phyloP scores from a whole-genome alignment of 139 green algal species.

The Auxenochlorella pyrenoidosa region DNA sequence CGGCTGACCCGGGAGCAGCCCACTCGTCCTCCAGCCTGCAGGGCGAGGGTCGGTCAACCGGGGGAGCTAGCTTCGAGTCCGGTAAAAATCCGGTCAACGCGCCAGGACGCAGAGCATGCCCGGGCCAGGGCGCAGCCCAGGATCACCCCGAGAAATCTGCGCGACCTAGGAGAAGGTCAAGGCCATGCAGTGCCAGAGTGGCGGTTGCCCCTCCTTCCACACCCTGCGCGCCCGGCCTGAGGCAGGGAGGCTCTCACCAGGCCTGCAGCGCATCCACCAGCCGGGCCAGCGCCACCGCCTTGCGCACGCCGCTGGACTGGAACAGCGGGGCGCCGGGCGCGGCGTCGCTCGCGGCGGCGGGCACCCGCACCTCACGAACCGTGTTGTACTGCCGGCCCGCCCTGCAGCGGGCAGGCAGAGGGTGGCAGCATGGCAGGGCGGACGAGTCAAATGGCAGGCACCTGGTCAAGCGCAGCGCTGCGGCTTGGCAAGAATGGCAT shows the following conservation, averaged over 20 bases:
- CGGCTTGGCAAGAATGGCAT: too few species aligned
- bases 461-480: too few species aligned
- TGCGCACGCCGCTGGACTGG: constrained; percentile 46
- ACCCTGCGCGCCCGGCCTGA: too few species aligned
- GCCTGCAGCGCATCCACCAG: constrained; percentile 38
- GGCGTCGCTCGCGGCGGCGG: neutral
- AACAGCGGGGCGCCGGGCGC: neutral
- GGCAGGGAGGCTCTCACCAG: too few species aligned
- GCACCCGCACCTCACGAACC: neutral
- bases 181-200: too few species aligned
- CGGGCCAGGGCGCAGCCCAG: too few species aligned
- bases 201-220: too few species aligned
- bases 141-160: too few species aligned
- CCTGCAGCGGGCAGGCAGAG: neutral
- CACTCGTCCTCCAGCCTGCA: constrained; percentile 35
- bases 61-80: neutral
- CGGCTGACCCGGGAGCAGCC: neutral
- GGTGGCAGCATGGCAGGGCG: neutral
- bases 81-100: too few species aligned
- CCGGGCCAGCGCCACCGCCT: constrained; percentile 45
- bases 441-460: too few species aligned
- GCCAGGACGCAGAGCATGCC: neutral
- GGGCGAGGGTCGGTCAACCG: neutral
- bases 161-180: too few species aligned
- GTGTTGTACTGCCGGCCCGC: constrained; percentile 12